phyloP scores from a whole-genome alignment of 2,329 filamentous ascomycete genomes.

The Claviceps humidiphila region DNA sequence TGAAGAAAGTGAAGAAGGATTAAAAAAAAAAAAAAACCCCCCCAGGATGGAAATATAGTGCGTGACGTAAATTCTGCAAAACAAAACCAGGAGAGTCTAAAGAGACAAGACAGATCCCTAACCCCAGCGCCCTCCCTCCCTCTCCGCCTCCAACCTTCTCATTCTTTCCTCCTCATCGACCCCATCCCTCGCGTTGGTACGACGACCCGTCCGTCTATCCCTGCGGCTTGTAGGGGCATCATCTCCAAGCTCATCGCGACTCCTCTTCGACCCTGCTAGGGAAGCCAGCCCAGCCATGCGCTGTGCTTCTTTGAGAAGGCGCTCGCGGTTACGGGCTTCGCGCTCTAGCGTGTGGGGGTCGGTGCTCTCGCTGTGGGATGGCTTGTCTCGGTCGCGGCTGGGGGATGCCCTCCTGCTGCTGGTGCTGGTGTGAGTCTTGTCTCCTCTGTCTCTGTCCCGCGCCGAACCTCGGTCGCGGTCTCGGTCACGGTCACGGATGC shows the following conservation, averaged over 20 bases:
- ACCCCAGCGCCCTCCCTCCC: constrained; percentile 40
- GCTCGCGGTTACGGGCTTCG: constrained; percentile 51
- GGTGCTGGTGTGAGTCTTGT: constrained; percentile 17
- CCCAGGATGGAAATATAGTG: too few relatives aligned
- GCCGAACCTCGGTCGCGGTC: constrained; percentile 11
- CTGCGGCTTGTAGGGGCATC: constrained; percentile 24
- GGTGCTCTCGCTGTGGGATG: constrained; percentile 12
- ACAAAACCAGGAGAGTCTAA: too few relatives aligned
- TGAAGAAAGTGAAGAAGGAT: too few relatives aligned
- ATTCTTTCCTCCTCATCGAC: constrained; percentile 40
- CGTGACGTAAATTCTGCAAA: too few relatives aligned
- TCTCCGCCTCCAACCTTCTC: constrained; percentile 44
- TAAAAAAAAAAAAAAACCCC: too few relatives aligned
- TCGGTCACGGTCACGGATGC: constrained; percentile 16
- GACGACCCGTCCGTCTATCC: constrained; percentile 29
- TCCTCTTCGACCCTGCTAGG: constrained; percentile 34
- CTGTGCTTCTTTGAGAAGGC: constrained; percentile 56
- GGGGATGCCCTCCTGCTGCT: constrained; percentile 24
- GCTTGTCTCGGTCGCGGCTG: constrained; percentile 23
- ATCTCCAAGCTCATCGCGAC: constrained; percentile 31
- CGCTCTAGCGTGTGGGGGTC: constrained; percentile 59
- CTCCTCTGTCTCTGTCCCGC: constrained; percentile 16
- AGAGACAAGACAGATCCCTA: constrained; percentile 9
- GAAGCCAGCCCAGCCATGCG: constrained; percentile 42
- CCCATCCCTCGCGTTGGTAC: constrained; percentile 33